Conservation (phyloP, 2,329 filamentous ascomycete genomes). For the Penicillium sp. region DNA sequence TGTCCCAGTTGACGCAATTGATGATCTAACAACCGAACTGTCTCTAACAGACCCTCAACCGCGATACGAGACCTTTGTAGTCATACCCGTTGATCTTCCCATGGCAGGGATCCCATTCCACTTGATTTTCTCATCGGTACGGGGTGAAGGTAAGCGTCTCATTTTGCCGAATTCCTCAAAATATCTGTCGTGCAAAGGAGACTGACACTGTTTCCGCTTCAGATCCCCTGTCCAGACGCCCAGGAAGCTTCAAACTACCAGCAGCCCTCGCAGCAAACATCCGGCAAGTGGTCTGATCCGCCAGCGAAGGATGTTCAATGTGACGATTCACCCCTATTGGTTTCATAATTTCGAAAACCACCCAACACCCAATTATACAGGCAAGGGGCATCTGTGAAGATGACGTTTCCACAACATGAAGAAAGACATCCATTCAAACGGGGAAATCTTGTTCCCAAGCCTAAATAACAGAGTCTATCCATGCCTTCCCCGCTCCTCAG, state of each 20-base stretch:
- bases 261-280: background rate
- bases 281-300: background rate
- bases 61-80: background rate
- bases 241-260: background rate
- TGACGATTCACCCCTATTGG: background rate
- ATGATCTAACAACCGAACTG: background rate
- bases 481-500: background rate
- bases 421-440: no score
- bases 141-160: background rate
- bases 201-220: background rate
- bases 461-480: background rate
- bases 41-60: no score
- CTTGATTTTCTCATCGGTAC: no score
- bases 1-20: background rate
- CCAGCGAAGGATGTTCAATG: background rate
- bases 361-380: background rate
- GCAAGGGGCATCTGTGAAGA: no score
- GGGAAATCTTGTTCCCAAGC: background rate
- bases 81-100: background rate
- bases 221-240: no score
- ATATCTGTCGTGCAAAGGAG: background rate
- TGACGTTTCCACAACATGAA: background rate
- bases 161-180: background rate
- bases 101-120: background rate
- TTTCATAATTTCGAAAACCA: no score